These are phyloP conservation scores for Tagetes patula DNA, from an alignment of 129 eudicot genomes.

Conservation along the genomic window DNA sequence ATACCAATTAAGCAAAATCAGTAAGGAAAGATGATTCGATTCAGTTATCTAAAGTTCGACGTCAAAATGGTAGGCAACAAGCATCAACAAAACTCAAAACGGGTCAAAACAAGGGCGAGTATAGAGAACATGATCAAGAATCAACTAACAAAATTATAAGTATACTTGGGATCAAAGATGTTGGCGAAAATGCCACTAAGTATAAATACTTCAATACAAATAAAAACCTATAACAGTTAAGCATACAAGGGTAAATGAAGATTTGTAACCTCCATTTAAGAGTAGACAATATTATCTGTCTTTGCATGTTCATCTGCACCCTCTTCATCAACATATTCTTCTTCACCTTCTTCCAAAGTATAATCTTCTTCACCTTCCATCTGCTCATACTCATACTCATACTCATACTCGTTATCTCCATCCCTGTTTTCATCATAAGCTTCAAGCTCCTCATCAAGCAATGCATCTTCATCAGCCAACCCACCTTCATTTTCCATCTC, in stretches of 20 bases:
- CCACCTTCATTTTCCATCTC: constrained; percentile 28
- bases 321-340: constrained; percentile 58
- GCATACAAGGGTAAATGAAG: background rate
- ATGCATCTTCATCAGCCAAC: constrained; percentile 41
- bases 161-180: constrained; percentile 5
- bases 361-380: constrained; percentile 62
- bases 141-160: background rate
- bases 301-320: constrained; percentile 33
- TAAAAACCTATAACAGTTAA: constrained; percentile 7
- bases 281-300: constrained; percentile 32
- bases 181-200: constrained; percentile 10
- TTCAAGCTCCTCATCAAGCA: constrained; percentile 55
- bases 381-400: constrained; percentile 72
- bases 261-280: constrained; percentile 8
- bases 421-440: constrained; percentile 52
- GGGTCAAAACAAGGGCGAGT: too few species aligned
- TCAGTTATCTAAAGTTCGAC: too few species aligned
- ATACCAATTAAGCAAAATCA: too few species aligned
- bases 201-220: constrained; percentile 10
- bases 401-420: constrained; percentile 60
- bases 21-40: too few species aligned
- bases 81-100: too few species aligned
- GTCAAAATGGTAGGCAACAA: too few species aligned
- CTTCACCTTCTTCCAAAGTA: constrained; percentile 50
- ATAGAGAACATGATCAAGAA: background rate